Evolutionary conservation across 352 stramenopile genomes (phyloP), one percentile per base, ranked within the genome.

Genomic region (Phytophthora kernoviae): DNA sequence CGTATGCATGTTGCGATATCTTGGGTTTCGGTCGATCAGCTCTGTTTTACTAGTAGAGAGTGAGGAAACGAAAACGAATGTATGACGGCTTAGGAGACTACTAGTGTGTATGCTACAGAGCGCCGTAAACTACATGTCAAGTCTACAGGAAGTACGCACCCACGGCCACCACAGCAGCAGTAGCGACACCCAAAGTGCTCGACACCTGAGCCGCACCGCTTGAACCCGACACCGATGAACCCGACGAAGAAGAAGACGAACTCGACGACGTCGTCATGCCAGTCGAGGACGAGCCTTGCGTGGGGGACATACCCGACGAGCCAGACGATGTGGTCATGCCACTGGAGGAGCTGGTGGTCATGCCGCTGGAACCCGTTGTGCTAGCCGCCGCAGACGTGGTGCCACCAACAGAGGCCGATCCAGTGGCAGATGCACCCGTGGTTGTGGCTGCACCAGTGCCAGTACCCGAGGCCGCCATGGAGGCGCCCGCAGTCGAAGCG

Each of bases 201-300:
- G 21, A 20, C n/a, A 59, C 30, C 30, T 59, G 52, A 21, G 41
- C n/a, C 11, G 52, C 52, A 40, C 52, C 30, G 20, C 52, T 59
- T 21, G 52, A 59, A 26, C 34, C 50, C 10, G 50, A 66, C 1
- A 49, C 43, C 36, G 58, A 60, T 20, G 33, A 52, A 26, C 34
- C 15, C 18, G 43, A 39, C 27, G 30, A 56, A 2, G 50, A 60
- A 7, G 26, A 45, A 24, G 52, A 54, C 24, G 45, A 36, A n/a
- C 26, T 56, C 11, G 56, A 53, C 30, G 58, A 45, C 21, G 33
- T 45, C 3, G 49, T 40, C 17, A 26, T 34, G 17, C 30, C 26
- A 20, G 55, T 41, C 15, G 54, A 62, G 12, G 53, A 54, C 41
- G 53, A 50, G 27, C 41, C 50, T 37, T 42, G 10, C 27, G 53